Percentiles rank a stretch among this genome's conserved stretches.
phyloP scores from a whole-genome alignment of 108 stramenopile species.

The Chaetoceros muelleri region DNA sequence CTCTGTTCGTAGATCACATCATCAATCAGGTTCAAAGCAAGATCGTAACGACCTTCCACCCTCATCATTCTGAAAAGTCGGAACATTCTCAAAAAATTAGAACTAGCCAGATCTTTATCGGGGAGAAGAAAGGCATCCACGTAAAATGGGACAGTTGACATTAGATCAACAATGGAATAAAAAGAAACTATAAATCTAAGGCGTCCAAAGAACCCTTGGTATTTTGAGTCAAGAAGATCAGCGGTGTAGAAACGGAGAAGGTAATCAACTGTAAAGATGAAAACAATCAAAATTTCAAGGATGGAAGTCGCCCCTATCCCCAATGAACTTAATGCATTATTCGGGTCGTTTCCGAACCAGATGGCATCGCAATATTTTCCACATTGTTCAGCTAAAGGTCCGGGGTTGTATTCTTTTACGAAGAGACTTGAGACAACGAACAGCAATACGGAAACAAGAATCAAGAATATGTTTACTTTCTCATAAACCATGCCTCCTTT shows the following conservation, averaged over 20 bases:
- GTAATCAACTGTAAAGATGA: slow-evolving; percentile 79
- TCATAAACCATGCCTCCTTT: slow-evolving; percentile 58
- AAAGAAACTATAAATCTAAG: slow-evolving; percentile 42
- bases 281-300: slow-evolving; percentile 49
- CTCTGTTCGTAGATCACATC: slow-evolving; percentile 67
- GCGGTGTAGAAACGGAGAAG: slow-evolving; percentile 50
- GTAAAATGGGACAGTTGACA: slow-evolving; percentile 80
- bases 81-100: slow-evolving; percentile 84
- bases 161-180: slow-evolving; percentile 75
- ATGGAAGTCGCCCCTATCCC: slow-evolving; percentile 54
- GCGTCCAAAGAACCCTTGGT: slow-evolving; percentile 28
- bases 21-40: slow-evolving; percentile 38
- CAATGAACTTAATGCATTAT: slow-evolving; percentile 42
- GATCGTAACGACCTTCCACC: slow-evolving; percentile 57
- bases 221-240: slow-evolving; percentile 44
- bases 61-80: slow-evolving; percentile 85
- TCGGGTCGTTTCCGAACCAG: slow-evolving; percentile 64
- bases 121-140: slow-evolving; percentile 67
- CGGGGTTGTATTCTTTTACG: slow-evolving; percentile 53
- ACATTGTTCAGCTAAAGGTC: slow-evolving; percentile 18
- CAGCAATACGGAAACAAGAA: slow-evolving; percentile 66
- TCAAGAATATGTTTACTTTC: slow-evolving; percentile 64
- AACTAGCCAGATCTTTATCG: slow-evolving; percentile 42
- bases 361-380: slow-evolving; percentile 46
- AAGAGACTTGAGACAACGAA: slow-evolving; percentile 67